Conservation (phyloP, 2,329 filamentous ascomycete species). For the Geoglossum cookeanum region DNA sequence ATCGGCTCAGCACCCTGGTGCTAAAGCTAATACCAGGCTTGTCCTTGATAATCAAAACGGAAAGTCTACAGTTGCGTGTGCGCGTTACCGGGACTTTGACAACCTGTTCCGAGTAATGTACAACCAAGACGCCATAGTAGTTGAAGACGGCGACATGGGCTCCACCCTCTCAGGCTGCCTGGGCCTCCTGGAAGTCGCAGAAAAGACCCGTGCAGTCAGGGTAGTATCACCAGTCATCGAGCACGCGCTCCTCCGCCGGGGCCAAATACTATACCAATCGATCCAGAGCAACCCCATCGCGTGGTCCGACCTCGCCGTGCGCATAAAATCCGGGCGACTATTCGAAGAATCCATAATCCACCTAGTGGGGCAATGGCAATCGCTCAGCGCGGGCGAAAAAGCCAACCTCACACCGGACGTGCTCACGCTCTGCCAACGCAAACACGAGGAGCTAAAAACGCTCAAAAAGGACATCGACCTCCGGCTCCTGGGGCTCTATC, state of each 20-base stretch:
- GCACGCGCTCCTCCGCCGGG: slow-evolving; percentile 27
- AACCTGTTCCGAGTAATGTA: slow-evolving; percentile 29
- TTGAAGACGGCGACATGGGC: slow-evolving; percentile 19
- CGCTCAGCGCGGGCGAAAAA: slow-evolving; percentile 9
- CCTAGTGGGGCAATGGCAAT: slow-evolving; percentile 23
- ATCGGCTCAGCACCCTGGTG: not conserved
- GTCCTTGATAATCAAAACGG: slow-evolving; percentile 7
- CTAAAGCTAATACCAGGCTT: not conserved
- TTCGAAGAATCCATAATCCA: slow-evolving; percentile 28
- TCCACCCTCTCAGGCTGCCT: slow-evolving; percentile 22
- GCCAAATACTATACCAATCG: slow-evolving; percentile 25
- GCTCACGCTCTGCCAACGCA: slow-evolving; percentile 16
- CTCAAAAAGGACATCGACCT: slow-evolving; percentile 12
- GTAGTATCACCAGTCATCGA: slow-evolving; percentile 27
- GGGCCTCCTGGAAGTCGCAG: slow-evolving; percentile 25
- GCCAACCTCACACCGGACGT: slow-evolving; percentile 11
- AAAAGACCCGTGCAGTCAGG: slow-evolving; percentile 25
- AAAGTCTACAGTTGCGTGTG: not conserved
- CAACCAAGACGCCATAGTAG: slow-evolving; percentile 22
- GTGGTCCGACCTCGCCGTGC: slow-evolving; percentile 27
- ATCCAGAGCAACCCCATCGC: slow-evolving; percentile 24
- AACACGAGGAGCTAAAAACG: slow-evolving; percentile 13
- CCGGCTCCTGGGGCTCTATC: slow-evolving; percentile 20
- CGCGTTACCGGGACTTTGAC: slow-evolving; percentile 19
- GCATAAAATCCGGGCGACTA: slow-evolving; percentile 26